Base-by-base conservation (phyloP, 192 early-diverging fungal species). In the Coemansia guatemalensis region DNA sequence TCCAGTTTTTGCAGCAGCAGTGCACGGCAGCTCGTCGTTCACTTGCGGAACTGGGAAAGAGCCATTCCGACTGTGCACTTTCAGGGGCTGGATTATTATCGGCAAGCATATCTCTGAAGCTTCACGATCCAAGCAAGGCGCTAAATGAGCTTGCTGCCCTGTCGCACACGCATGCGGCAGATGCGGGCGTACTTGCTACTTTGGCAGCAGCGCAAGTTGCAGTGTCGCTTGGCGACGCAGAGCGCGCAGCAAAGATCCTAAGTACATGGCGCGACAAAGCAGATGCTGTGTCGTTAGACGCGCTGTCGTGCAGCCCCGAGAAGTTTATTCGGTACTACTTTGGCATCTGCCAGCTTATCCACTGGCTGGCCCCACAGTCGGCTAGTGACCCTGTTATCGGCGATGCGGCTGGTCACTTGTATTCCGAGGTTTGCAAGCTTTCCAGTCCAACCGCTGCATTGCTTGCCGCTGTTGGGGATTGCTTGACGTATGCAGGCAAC, bases 181-280 rank as follows among this genome's bases (percentile, higher is more conserved):
- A 24, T 1, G 50, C 51, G 3, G 68, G 71, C 4, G 58, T 65
- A 14, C 20, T 47, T 12, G 54, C 62, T 5, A 47, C 68, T 1
- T 59, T 80, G 24, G 71, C 77, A 20, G 72, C 77, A 5, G 61
- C 64, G 1, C 77, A 80, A 62, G 29, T 68, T 50, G 68, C 77
- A 9, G 29, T 74, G n/a, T 53, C 44, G 32, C 55, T 68, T 27
- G 77, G 77, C 12, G 62, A 68, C 0, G 5, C 29, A 21, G 23
- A 61, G 58, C 68, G 65, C n/a, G 68, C 71, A 2, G 18, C 17
- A 8, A 53, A 30, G 14, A 23, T 74, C 24, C 65, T 80, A 5
- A 35, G 33, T 20, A 60, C 54, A 32, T 80, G 77, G 77, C 58
- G 33, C 17, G 62, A 57, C 44, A 74, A 64, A 55, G 66, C 77